Percentiles rank a stretch among this genome's conserved stretches.
Evolutionary conservation across 2,329 filamentous ascomycete genomes (phyloP).

Genomic region (Botrytis aclada): DNA sequence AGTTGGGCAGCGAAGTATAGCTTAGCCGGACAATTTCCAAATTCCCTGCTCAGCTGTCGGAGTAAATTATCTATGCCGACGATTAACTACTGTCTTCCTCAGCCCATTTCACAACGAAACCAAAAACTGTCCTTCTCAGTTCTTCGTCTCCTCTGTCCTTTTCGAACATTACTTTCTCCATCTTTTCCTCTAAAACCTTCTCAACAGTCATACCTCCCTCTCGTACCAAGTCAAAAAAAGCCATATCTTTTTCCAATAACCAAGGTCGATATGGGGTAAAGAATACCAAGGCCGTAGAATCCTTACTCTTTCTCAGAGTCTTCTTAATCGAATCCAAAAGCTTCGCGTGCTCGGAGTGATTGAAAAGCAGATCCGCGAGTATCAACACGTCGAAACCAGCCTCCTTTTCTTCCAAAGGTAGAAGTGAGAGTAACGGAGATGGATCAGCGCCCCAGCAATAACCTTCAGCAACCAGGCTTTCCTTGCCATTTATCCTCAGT

Average conservation of each 20-base stretch:
- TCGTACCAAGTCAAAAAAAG: conserved; percentile 77
- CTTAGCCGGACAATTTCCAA: background rate
- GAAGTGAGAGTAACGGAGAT: conserved; percentile 53
- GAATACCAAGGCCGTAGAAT: conserved; percentile 68
- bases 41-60: background rate
- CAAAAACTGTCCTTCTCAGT: conserved; percentile 69
- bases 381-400: conserved; percentile 74
- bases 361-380: conserved; percentile 85
- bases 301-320: conserved; percentile 53
- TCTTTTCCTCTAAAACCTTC: conserved; percentile 75
- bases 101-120: conserved; percentile 35
- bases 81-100: background rate
- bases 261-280: conserved; percentile 94
- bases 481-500: conserved; percentile 21
- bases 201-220: conserved; percentile 71
- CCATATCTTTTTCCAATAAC: conserved; percentile 79
- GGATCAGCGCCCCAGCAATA: conserved; percentile 79
- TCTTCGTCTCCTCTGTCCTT: conserved; percentile 82
- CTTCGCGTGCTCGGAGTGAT: conserved; percentile 81
- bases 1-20: no score
- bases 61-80: background rate
- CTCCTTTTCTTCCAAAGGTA: conserved; percentile 39
- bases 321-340: conserved; percentile 68
- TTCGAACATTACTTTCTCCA: conserved; percentile 87
- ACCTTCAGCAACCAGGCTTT: conserved; percentile 58